phyloP scores from a whole-genome alignment of 768 basidiomycete species.

The Coprinopsis marcescibilis region DNA sequence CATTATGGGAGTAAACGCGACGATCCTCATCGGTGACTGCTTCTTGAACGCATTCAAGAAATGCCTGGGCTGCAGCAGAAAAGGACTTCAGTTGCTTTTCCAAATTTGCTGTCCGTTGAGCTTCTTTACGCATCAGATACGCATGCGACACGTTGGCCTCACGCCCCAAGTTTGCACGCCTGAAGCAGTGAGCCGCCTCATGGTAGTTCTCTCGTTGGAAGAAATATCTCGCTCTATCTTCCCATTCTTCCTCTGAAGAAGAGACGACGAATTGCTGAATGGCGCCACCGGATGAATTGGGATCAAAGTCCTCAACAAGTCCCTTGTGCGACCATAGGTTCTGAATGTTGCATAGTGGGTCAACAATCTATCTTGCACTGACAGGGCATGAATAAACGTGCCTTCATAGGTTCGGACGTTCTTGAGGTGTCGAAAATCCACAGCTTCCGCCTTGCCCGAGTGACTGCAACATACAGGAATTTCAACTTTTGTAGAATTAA shows the following conservation, averaged over 20 bases:
- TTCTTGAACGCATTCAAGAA: constrained; percentile 33
- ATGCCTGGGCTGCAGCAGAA: constrained; percentile 42
- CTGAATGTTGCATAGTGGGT: constrained; percentile 23
- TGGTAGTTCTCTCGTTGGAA: constrained; percentile 40
- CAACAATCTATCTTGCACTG: background rate
- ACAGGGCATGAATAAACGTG: constrained; percentile 23
- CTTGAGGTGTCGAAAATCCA: constrained; percentile 62
- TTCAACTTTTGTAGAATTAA: constrained; percentile 40
- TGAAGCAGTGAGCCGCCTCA: constrained; percentile 38
- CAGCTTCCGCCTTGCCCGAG: constrained; percentile 56
- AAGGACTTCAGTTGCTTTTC: constrained; percentile 31
- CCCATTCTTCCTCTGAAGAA: constrained; percentile 42
- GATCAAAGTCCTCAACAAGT: constrained; percentile 45
- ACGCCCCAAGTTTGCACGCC: constrained; percentile 36
- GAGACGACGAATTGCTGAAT: constrained; percentile 50
- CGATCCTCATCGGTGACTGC: constrained; percentile 24
- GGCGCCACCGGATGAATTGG: constrained; percentile 26
- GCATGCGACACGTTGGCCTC: constrained; percentile 45
- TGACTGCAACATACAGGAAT: constrained; percentile 63
- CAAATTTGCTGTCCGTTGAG: constrained; percentile 27
- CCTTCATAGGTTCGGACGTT: constrained; percentile 50
- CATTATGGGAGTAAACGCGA: constrained; percentile 34
- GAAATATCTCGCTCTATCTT: constrained; percentile 25
- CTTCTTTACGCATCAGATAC: constrained; percentile 49
- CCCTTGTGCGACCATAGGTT: constrained; percentile 42